Evolutionary conservation across 306 rosid genomes (phyloP).

Genomic region (Malus sieversii): DNA sequence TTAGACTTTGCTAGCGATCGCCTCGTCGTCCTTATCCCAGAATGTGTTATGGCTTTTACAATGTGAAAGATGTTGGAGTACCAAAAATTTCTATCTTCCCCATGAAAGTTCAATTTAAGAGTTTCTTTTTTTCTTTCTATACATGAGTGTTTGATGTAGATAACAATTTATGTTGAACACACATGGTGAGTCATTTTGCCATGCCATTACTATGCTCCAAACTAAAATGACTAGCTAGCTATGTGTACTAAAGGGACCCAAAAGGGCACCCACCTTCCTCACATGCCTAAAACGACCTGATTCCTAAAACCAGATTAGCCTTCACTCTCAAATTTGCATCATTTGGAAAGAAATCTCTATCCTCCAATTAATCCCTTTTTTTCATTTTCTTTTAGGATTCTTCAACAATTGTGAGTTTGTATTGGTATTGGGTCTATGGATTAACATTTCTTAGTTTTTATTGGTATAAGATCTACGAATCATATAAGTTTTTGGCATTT

Average conservation of each 20-base stretch:
- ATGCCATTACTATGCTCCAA: neutral
- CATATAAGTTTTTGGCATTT: neutral
- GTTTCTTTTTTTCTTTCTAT: neutral
- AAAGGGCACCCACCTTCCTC: neutral
- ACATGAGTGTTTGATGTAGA: neutral
- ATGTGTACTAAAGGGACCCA: neutral
- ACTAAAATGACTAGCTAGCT: neutral
- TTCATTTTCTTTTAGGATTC: neutral
- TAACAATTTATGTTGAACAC: neutral
- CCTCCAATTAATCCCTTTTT: neutral
- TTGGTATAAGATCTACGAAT: too few relatives aligned
- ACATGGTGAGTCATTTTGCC: neutral
- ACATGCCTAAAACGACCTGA: neutral
- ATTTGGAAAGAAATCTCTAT: neutral
- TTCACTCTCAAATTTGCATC: neutral
- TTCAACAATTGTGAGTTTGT: neutral
- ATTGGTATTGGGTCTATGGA: neutral
- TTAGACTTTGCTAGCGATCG: conserved; percentile 9
- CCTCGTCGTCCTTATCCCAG: conserved; percentile 13
- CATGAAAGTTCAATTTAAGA: neutral
- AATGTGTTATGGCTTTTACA: conserved; percentile 8
- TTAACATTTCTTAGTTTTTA: too few relatives aligned
- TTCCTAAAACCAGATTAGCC: neutral
- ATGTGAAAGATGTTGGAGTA: neutral
- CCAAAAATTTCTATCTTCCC: conserved; percentile 6